phyloP scores from a whole-genome alignment of 371 early-diverging fungal genomes.

The Lichtheimia ramosa region DNA sequence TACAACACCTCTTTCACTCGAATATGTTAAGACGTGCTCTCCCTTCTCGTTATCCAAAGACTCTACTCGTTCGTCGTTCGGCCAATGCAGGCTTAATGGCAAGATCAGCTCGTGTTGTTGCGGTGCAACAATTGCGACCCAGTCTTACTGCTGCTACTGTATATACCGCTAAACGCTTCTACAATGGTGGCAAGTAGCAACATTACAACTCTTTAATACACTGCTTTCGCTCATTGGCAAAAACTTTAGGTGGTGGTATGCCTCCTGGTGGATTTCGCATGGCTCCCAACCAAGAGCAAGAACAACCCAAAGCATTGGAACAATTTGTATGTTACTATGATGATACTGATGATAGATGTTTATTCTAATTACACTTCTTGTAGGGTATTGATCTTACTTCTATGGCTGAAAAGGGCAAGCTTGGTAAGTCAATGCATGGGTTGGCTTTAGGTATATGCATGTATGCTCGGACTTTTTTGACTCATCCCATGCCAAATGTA shows the following conservation, averaged over 20 bases:
- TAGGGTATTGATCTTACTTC: slow-evolving; percentile 74
- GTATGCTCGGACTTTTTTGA: slow-evolving; percentile 19
- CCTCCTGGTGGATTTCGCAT: slow-evolving; percentile 37
- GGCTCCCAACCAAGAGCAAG: slow-evolving; percentile 41
- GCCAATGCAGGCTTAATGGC: not conserved
- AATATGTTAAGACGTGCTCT: not conserved
- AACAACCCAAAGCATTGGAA: slow-evolving; percentile 39
- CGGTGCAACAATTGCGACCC: not conserved
- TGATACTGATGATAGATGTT: not conserved
- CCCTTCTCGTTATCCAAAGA: not conserved
- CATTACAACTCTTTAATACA: not conserved
- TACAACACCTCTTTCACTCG: not conserved
- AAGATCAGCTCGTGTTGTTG: not conserved
- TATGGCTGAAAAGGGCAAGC: slow-evolving; percentile 64
- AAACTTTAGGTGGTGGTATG: slow-evolving; percentile 16
- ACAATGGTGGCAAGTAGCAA: slow-evolving; percentile 5
- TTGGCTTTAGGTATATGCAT: slow-evolving; percentile 18
- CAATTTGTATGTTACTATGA: slow-evolving; percentile 28
- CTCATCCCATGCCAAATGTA: slow-evolving; percentile 1
- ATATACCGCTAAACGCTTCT: slow-evolving; percentile 3
- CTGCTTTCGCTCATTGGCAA: not conserved
- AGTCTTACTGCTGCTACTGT: not conserved
- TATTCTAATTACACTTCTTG: not conserved
- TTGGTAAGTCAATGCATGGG: slow-evolving; percentile 53
- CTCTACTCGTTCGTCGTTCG: not conserved